Evolutionary conservation across 2,329 filamentous ascomycete genomes (phyloP).

Genomic region (Colletotrichum musicola): DNA sequence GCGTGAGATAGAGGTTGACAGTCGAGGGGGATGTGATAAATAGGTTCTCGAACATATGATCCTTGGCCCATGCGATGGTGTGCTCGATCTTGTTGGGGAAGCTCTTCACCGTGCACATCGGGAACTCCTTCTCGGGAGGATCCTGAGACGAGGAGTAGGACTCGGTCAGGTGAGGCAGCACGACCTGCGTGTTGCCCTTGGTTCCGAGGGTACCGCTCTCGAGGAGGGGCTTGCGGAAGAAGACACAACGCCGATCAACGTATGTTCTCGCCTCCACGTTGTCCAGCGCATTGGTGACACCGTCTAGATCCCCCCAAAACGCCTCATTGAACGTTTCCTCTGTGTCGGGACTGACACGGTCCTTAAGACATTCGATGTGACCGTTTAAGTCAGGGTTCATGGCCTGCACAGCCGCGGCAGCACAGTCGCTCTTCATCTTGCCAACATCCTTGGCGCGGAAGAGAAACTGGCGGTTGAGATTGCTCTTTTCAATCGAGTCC

Average conservation of each 20-base stretch:
- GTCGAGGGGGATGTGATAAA: slow-evolving; percentile 95
- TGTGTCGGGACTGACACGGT: slow-evolving; percentile 91
- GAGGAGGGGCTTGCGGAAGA: slow-evolving; percentile 96
- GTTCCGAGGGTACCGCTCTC: slow-evolving; percentile 99
- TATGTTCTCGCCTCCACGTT: slow-evolving; percentile 98
- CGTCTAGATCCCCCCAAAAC: slow-evolving; percentile 90
- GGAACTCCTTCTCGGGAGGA: slow-evolving; percentile 97
- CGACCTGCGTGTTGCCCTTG: slow-evolving; percentile 98
- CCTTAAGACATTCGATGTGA: slow-evolving; percentile 87
- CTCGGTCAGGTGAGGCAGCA: slow-evolving; percentile 91
- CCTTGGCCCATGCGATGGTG: slow-evolving; percentile 97
- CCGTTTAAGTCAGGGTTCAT: slow-evolving; percentile 96
- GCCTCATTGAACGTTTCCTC: slow-evolving; percentile 94
- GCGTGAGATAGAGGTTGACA: slow-evolving; percentile 92
- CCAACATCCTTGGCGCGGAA: slow-evolving; percentile 96
- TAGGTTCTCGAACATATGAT: slow-evolving; percentile 88
- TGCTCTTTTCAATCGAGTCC: slow-evolving; percentile 99
- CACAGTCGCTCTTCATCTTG: slow-evolving; percentile 95
- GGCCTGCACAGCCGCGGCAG: slow-evolving; percentile 86
- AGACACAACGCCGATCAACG: slow-evolving; percentile 94
- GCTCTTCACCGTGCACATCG: slow-evolving; percentile 96
- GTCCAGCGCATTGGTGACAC: slow-evolving; percentile 96
- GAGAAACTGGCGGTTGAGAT: slow-evolving; percentile 95
- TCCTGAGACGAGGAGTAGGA: slow-evolving; percentile 97
- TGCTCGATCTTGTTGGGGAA: slow-evolving; percentile 99